phyloP scores from a whole-genome alignment of 2,329 filamentous ascomycete genomes.

The Colletotrichum sp. region DNA sequence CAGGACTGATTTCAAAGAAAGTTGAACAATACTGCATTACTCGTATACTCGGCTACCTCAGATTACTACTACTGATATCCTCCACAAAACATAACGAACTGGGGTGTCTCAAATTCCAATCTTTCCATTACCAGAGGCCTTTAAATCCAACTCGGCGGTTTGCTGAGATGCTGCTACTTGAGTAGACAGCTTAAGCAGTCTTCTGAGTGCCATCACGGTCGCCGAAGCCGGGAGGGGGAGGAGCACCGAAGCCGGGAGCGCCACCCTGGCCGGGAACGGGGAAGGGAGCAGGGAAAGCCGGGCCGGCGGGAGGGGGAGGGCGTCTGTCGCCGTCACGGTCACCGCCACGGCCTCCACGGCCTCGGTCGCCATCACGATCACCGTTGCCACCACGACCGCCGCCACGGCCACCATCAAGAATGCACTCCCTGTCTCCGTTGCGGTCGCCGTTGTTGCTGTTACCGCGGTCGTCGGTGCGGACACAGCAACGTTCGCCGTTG shows the following conservation, averaged over 20 bases:
- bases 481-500: background rate
- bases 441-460: background rate
- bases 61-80: background rate
- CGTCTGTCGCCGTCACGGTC: background rate
- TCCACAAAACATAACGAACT: background rate
- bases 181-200: background rate
- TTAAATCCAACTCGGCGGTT: background rate
- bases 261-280: background rate
- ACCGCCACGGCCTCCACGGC: background rate
- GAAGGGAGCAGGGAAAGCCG: constrained; percentile 6
- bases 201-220: background rate
- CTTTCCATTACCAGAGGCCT: background rate
- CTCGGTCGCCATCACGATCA: background rate
- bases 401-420: background rate
- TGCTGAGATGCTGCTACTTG: background rate
- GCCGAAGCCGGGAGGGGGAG: background rate
- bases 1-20: background rate
- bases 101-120: background rate
- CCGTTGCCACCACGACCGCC: background rate
- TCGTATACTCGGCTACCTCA: background rate
- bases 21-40: background rate
- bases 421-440: background rate
- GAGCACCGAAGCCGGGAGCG: background rate
- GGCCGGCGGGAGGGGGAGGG: background rate
- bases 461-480: background rate